These are phyloP conservation scores for Kodamaea anthophila DNA, from an alignment of 1,139 yeast genomes.

Conservation along the genomic window DNA sequence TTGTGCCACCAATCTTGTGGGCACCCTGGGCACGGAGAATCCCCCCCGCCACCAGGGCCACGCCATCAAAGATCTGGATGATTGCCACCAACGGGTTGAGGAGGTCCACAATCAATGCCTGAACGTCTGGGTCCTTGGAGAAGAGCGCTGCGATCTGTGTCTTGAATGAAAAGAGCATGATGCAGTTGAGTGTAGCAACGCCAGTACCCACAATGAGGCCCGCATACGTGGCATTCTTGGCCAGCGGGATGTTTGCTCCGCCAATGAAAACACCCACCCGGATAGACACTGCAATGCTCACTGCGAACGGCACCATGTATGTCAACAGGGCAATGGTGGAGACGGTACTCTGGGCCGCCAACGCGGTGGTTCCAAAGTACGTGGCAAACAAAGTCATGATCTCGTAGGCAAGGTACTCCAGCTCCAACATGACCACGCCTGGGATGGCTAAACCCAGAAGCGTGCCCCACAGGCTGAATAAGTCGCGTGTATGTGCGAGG, in stretches of 20 bases:
- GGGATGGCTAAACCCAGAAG: conserved; percentile 54
- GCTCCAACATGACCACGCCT: conserved; percentile 53
- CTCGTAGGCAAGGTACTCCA: conserved; percentile 55
- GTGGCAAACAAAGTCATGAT: conserved; percentile 59
- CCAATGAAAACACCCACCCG: conserved; percentile 87
- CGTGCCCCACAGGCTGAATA: conserved; percentile 56
- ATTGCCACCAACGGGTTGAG: conserved; percentile 66
- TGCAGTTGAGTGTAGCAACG: conserved; percentile 54
- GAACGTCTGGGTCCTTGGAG: conserved; percentile 64
- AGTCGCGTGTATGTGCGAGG: conserved; percentile 31
- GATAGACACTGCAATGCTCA: conserved; percentile 81
- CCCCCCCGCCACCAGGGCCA: conserved; percentile 82
- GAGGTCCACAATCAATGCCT: conserved; percentile 38
- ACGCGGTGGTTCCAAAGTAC: conserved; percentile 70
- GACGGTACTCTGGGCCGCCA: conserved; percentile 87
- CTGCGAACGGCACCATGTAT: conserved; percentile 85
- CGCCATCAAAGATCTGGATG: conserved; percentile 71
- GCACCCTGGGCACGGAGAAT: conserved; percentile 81
- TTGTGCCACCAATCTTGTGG: conserved; percentile 76
- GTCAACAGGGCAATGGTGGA: conserved; percentile 75
- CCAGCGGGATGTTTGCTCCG: conserved; percentile 57
- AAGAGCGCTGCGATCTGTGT: conserved; percentile 57
- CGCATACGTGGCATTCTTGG: conserved; percentile 58
- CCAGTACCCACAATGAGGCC: conserved; percentile 56
- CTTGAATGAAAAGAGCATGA: conserved; percentile 47